Conservation (phyloP, 2,329 filamentous ascomycete genomes). For the Cylindrodendrum hubeiense region DNA sequence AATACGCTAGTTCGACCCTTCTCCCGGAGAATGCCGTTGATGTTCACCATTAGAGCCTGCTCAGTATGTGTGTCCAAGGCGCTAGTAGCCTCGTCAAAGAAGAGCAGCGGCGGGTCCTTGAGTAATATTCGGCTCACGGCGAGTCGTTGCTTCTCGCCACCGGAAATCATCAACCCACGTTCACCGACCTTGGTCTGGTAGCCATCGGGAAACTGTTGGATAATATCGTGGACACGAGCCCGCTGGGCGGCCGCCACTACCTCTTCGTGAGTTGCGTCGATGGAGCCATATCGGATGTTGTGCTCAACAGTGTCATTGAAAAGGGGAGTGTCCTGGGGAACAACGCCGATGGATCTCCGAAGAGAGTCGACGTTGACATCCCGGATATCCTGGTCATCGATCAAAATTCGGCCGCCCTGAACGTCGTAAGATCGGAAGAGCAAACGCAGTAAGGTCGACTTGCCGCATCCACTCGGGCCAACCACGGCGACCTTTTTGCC, state of each 20-base stretch:
- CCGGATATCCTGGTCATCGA: slow-evolving; percentile 93
- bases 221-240: slow-evolving; percentile 87
- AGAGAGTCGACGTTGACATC: slow-evolving; percentile 86
- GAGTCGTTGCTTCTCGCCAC: slow-evolving; percentile 92
- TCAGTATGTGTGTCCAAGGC: slow-evolving; percentile 95
- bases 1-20: slow-evolving; percentile 94
- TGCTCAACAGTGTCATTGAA: slow-evolving; percentile 98
- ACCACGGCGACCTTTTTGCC: slow-evolving; percentile 97
- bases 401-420: slow-evolving; percentile 84
- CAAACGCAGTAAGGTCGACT: slow-evolving; percentile 90
- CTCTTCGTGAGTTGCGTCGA: slow-evolving; percentile 79
- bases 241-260: slow-evolving; percentile 83
- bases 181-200: slow-evolving; percentile 94
- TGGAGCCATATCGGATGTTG: slow-evolving; percentile 92
- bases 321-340: slow-evolving; percentile 95
- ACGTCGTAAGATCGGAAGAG: slow-evolving; percentile 96
- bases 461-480: slow-evolving; percentile 94
- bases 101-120: slow-evolving; percentile 90
- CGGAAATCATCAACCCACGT: slow-evolving; percentile 95
- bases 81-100: slow-evolving; percentile 96
- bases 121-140: slow-evolving; percentile 86
- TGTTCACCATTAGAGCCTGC: slow-evolving; percentile 89
- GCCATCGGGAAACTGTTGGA: slow-evolving; percentile 84
- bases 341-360: slow-evolving; percentile 88
- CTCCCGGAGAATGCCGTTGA: slow-evolving; percentile 91